Evolutionary conservation across 2,329 filamentous ascomycete species (phyloP).

Genomic region (Claviceps humidiphila): DNA sequence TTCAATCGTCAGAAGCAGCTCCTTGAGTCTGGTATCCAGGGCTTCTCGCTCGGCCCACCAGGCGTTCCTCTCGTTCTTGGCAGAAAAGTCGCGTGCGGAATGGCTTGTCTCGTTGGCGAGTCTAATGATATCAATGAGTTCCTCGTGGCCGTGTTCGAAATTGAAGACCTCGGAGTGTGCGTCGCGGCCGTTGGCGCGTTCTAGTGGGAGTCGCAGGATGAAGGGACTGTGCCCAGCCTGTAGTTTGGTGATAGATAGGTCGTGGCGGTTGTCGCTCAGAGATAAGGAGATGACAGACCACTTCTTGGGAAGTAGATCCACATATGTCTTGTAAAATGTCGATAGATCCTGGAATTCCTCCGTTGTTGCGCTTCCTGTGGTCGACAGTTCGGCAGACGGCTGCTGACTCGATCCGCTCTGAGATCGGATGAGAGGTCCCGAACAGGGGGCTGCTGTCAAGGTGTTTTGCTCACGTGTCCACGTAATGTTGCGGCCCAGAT

Average conservation of each 20-base stretch:
- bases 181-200: slow-evolving; percentile 68
- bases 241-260: slow-evolving; percentile 81
- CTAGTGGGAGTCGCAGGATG: slow-evolving; percentile 72
- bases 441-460: slow-evolving; percentile 12
- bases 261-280: slow-evolving; percentile 67
- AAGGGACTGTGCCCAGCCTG: slow-evolving; percentile 66
- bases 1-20: slow-evolving; percentile 75
- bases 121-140: slow-evolving; percentile 71
- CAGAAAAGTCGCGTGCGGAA: slow-evolving; percentile 52
- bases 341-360: slow-evolving; percentile 38
- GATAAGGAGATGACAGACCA: slow-evolving; percentile 85
- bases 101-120: slow-evolving; percentile 77
- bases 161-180: slow-evolving; percentile 67
- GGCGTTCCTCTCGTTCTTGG: slow-evolving; percentile 60
- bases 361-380: slow-evolving; percentile 15
- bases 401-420: neutral
- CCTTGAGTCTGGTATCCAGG: slow-evolving; percentile 63
- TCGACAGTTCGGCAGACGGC: neutral
- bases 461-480: slow-evolving; percentile 51
- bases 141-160: slow-evolving; percentile 65
- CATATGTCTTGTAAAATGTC: slow-evolving; percentile 64
- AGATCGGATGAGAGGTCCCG: slow-evolving; percentile 22
- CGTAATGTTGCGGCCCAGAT: slow-evolving; percentile 57
- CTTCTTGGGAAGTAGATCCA: slow-evolving; percentile 67
- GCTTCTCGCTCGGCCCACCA: slow-evolving; percentile 86